Base-by-base conservation (phyloP, 2,329 filamentous ascomycete genomes). In the Sporothrix luriei region DNA sequence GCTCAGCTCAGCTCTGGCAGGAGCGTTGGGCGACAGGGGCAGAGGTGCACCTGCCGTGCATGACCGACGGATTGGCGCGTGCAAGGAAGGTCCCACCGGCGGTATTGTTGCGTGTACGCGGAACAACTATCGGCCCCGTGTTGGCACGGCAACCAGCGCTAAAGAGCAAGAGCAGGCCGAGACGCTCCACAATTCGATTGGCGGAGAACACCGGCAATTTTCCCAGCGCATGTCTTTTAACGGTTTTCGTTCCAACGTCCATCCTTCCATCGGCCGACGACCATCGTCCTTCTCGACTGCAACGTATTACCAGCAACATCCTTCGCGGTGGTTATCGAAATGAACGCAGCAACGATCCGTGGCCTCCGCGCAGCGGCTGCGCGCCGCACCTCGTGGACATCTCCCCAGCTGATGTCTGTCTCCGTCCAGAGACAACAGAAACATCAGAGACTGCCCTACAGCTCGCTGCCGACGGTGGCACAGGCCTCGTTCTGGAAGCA, bases 401-500 rank as follows among this genome's bases (percentile, higher is more conserved):
- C 48, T 9, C 61, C 59, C 14, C 29, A 38, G 4, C 57, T 46
- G 1, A 46, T 62, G 57, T 62, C 57, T 14, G 16, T 62, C 40
- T 38, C 38, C 57, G 57, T 16, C 26, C 54, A 67, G 3, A 33
- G 29, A 10, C 59, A 66, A 11, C 54, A 67, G 3, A 33, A 21
- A 10, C 59, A 66, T 7, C 54, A 67, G 3, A 33, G 29, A 10
- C 59, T 64, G 7, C n/a, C 33, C 3, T 52, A 65, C 46, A 75
- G 74, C 68, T 71, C 75, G 54, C 72, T 77, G 59, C 76, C 75
- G 3, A 75, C 73, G 33, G 71, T 78, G 59, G 74, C 75, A 33
- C 75, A 77, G 64, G 64, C 69, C 69, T 86, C 86, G 11, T 88
- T 93, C 78, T 93, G 91, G 91, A 86, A 84, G 74, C 86, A 85